Evolutionary conservation across 192 early-diverging fungal genomes (phyloP).

Genomic region (Backusella mclennaniae): DNA sequence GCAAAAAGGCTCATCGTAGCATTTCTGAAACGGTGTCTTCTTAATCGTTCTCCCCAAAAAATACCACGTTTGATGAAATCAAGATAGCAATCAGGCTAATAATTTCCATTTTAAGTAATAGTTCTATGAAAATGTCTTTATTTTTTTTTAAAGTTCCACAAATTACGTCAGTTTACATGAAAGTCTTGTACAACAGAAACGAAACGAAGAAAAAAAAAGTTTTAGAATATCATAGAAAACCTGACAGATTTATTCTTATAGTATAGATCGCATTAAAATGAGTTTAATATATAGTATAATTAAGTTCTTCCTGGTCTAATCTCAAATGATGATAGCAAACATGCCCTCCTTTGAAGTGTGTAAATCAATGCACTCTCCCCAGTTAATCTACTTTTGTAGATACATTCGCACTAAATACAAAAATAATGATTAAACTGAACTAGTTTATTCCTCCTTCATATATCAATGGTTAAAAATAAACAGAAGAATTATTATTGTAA

Average conservation of each 20-base stretch:
- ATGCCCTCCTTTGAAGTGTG: not conserved
- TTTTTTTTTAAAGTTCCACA: not conserved
- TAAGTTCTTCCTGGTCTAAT: not conserved
- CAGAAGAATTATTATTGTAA: not conserved
- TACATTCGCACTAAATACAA: too few species aligned
- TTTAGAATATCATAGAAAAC: not conserved
- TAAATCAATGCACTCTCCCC: not conserved
- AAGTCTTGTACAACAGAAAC: not conserved
- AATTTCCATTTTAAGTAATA: not conserved
- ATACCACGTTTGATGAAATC: not conserved
- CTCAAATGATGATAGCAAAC: not conserved
- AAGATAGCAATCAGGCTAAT: not conserved
- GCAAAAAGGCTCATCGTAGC: not conserved
- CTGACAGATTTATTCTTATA: not conserved
- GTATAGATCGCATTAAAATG: not conserved
- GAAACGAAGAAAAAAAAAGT: not conserved
- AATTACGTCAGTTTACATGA: not conserved
- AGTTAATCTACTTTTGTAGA: not conserved
- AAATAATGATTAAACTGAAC: not conserved
- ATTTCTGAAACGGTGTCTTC: not conserved
- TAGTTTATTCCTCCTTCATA: not conserved
- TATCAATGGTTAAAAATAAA: too few species aligned
- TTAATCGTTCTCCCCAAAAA: not conserved
- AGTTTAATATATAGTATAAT: conserved; percentile 8
- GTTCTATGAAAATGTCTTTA: not conserved